These are phyloP conservation scores for Plasmodium relictum DNA, from an alignment of 169 alveolate species.

Conservation along the genomic window DNA sequence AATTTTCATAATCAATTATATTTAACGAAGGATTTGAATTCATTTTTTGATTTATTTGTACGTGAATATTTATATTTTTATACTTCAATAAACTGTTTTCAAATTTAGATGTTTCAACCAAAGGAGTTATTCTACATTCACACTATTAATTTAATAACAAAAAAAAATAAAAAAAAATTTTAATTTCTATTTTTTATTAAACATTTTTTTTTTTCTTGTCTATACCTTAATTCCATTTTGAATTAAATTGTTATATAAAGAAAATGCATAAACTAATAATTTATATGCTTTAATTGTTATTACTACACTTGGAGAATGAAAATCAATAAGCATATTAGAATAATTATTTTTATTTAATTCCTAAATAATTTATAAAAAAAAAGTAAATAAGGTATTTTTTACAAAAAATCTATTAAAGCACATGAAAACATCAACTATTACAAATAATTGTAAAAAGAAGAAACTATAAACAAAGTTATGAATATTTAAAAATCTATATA, in stretches of 20 bases:
- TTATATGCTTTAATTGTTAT: conserved; percentile 72
- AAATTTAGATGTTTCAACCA: conserved; percentile 60
- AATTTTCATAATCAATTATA: conserved; percentile 28
- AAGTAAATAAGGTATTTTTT: background rate
- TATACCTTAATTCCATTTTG: conserved; percentile 60
- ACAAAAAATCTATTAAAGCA: background rate
- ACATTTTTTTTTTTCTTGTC: background rate
- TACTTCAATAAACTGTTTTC: conserved; percentile 49
- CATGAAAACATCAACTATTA: background rate
- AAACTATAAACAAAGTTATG: background rate
- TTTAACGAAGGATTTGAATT: conserved; percentile 15
- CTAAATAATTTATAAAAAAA: conserved; percentile 11
- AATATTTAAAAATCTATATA: background rate
- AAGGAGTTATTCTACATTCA: conserved; percentile 64
- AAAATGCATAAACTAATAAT: conserved; percentile 49
- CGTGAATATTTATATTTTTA: conserved; percentile 55
- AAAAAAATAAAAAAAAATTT: background rate
- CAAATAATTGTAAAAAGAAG: background rate
- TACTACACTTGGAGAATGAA: conserved; percentile 75
- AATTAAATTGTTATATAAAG: conserved; percentile 36
- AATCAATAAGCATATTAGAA: conserved; percentile 21
- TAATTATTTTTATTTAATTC: conserved; percentile 2
- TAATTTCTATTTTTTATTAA: background rate
- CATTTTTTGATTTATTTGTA: conserved; percentile 57
- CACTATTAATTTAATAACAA: conserved; percentile 15